These are phyloP conservation scores for Monosporascus sp. DNA, from an alignment of 2,329 filamentous ascomycete species.

Conservation along the genomic window DNA sequence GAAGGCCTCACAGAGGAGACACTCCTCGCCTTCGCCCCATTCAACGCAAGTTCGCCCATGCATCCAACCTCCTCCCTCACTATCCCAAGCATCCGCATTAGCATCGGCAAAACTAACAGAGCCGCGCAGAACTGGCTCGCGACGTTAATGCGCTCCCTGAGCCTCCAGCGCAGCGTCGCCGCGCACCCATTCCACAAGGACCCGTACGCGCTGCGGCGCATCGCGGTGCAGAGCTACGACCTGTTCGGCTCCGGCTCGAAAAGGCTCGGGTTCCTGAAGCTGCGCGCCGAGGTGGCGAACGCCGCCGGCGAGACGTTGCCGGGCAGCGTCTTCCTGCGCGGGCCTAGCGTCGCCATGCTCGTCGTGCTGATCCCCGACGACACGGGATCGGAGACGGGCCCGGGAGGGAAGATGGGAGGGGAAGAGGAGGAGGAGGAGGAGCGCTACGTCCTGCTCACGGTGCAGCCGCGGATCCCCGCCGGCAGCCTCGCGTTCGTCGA, in stretches of 20 bases:
- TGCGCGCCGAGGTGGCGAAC: conserved; percentile 45
- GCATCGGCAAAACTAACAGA: no score
- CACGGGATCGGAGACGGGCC: conserved; percentile 23
- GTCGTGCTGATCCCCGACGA: conserved; percentile 52
- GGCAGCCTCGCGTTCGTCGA: conserved; percentile 52
- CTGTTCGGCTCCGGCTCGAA: conserved; percentile 33
- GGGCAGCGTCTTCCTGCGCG: conserved; percentile 51
- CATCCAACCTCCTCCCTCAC: no score
- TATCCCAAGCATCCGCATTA: no score
- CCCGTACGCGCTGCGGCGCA: conserved; percentile 46
- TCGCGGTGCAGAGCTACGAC: conserved; percentile 51
- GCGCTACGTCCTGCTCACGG: conserved; percentile 52
- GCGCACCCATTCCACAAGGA: conserved; percentile 48
- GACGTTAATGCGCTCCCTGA: conserved; percentile 41
- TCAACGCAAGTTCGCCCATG: conserved; percentile 34
- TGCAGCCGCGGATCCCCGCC: conserved; percentile 53
- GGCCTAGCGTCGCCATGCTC: conserved; percentile 57
- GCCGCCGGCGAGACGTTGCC: conserved; percentile 44
- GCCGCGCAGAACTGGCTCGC: conserved; percentile 42
- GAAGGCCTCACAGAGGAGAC: conserved; percentile 39
- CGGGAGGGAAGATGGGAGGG: neutral
- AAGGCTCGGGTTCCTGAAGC: conserved; percentile 51
- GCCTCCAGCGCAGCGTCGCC: conserved; percentile 34
- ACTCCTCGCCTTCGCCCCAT: conserved; percentile 43
- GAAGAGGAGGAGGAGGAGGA: conserved; percentile 28